phyloP scores from a whole-genome alignment of 768 basidiomycete species.

The Piloderma croceum region DNA sequence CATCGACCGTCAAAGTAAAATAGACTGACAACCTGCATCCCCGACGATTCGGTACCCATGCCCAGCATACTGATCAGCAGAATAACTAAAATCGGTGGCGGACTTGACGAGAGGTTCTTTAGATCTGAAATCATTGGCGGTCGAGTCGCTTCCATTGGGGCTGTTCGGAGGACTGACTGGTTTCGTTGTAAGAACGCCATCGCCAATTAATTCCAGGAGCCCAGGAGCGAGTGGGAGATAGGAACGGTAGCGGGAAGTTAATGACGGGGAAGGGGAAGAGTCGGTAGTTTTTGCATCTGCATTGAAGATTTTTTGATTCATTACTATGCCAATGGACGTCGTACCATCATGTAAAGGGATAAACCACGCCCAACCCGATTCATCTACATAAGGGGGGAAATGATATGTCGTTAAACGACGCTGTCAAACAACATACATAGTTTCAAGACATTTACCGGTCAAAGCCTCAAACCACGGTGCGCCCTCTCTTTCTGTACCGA shows the following conservation, averaged over 20 bases:
- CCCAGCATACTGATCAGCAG: conserved; percentile 52
- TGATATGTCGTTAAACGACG: too few species aligned
- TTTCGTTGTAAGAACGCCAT: conserved; percentile 17
- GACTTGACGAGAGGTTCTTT: conserved; percentile 33
- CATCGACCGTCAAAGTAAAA: conserved; percentile 4
- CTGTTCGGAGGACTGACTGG: neutral
- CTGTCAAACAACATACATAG: too few species aligned
- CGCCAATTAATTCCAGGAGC: conserved; percentile 17
- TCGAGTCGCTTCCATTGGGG: neutral
- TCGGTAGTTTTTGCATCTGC: neutral
- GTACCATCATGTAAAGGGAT: conserved; percentile 46
- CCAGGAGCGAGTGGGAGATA: conserved; percentile 19
- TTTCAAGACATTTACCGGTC: conserved; percentile 3
- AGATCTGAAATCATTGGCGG: neutral
- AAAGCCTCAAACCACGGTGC: conserved; percentile 17
- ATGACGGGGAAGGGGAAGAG: conserved; percentile 6
- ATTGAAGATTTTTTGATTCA: neutral
- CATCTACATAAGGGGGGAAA: conserved; percentile 27
- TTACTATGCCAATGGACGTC: conserved; percentile 48
- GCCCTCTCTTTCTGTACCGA: conserved; percentile 14
- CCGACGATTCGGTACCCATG: conserved; percentile 54
- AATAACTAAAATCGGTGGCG: conserved; percentile 62
- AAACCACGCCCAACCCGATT: conserved; percentile 55
- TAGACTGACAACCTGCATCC: conserved; percentile 53
- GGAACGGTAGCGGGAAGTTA: conserved; percentile 16